Conservation (phyloP, 805 yeast species). For the Candida maltosa region DNA sequence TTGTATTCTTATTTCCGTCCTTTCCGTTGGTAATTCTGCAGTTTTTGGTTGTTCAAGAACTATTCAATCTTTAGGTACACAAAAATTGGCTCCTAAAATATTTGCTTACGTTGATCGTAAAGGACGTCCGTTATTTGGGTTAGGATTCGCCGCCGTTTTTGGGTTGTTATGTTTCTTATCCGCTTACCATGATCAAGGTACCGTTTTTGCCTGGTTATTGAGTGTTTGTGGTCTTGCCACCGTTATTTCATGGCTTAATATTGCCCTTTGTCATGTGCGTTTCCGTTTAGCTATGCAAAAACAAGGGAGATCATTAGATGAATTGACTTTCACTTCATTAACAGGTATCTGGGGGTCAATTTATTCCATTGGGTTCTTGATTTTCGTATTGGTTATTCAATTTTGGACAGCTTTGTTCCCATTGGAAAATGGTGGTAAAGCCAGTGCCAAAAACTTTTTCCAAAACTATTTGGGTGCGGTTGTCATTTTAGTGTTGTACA, state of each 20-base stretch:
- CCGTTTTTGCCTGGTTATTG: constrained; percentile 39
- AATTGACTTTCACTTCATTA: constrained; percentile 30
- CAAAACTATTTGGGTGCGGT: constrained; percentile 33
- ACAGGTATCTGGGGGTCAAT: constrained; percentile 37
- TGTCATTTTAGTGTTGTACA: constrained; percentile 27
- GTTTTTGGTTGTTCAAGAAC: constrained; percentile 74
- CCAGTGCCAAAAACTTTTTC: constrained; percentile 33
- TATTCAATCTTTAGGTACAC: constrained; percentile 63
- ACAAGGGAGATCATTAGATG: constrained; percentile 32
- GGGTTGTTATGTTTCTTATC: constrained; percentile 40
- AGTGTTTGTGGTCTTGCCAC: constrained; percentile 40
- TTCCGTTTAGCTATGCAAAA: constrained; percentile 36
- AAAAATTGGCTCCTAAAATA: constrained; percentile 61
- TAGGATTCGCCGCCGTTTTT: constrained; percentile 26
- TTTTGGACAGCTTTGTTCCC: constrained; percentile 43
- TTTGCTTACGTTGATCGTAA: constrained; percentile 38
- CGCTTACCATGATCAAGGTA: constrained; percentile 25
- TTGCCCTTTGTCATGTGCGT: constrained; percentile 38
- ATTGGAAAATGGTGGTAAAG: constrained; percentile 22
- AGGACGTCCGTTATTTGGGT: constrained; percentile 42
- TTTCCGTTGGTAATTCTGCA: constrained; percentile 76
- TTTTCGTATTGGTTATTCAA: constrained; percentile 31
- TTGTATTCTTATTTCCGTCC: constrained; percentile 67
- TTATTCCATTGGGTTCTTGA: constrained; percentile 27
- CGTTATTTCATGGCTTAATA: constrained; percentile 39